A percentile compares a stretch with the other conserved stretches of the same genome.
These are phyloP conservation scores for Serendipita sp. DNA, from an alignment of 768 basidiomycete species.

Conservation along the genomic window DNA sequence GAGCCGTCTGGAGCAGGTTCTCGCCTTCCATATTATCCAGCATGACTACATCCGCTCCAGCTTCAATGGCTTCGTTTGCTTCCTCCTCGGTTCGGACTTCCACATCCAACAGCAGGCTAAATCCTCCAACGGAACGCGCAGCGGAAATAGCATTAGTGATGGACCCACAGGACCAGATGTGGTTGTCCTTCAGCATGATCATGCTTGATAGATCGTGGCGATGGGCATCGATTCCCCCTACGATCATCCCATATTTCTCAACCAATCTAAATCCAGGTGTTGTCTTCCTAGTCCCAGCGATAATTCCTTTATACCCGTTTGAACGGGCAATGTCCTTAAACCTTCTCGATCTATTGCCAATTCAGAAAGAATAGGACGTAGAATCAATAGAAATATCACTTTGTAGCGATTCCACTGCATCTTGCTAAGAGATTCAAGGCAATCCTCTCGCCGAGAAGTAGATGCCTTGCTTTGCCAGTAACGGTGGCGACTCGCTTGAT, in stretches of 20 bases:
- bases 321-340: conserved; percentile 63
- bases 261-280: conserved; percentile 94
- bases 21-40: conserved; percentile 82
- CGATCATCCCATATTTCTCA: conserved; percentile 97
- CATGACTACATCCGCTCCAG: conserved; percentile 91
- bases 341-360: conserved; percentile 47
- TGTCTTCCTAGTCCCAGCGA: conserved; percentile 94
- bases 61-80: conserved; percentile 92
- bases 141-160: conserved; percentile 75
- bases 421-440: conserved; percentile 86
- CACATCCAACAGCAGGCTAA: conserved; percentile 80
- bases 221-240: conserved; percentile 92
- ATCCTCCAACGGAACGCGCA: conserved; percentile 82
- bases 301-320: conserved; percentile 68
- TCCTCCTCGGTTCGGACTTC: conserved; percentile 81
- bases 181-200: conserved; percentile 99
- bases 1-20: conserved; percentile 50
- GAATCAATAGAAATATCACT: conserved; percentile 26
- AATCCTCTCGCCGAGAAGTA: conserved; percentile 83
- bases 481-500: conserved; percentile 82
- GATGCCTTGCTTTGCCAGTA: conserved; percentile 67
- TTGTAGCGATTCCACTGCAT: conserved; percentile 93
- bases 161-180: conserved; percentile 94
- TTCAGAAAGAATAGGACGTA: neutral
- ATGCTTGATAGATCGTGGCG: conserved; percentile 94